phyloP scores from a whole-genome alignment of 2,329 filamentous ascomycete species.

The Aspergillus eucalypticola region DNA sequence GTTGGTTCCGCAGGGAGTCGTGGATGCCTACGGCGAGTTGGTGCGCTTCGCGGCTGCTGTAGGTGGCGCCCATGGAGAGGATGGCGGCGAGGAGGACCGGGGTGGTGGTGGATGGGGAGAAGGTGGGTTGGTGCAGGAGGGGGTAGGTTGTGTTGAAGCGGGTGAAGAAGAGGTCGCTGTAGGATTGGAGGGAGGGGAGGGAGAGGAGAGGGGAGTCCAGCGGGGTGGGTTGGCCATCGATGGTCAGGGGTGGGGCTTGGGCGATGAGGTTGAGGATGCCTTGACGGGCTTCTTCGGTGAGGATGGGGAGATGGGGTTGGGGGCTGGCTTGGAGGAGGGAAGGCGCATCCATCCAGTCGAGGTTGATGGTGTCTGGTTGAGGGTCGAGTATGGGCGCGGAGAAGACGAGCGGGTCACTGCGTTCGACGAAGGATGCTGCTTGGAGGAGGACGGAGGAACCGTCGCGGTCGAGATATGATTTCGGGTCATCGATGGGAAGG shows the following conservation, averaged over 20 bases:
- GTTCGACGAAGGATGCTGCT: constrained; percentile 27
- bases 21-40: constrained; percentile 64
- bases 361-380: background rate
- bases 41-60: constrained; percentile 60
- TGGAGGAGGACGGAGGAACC: constrained; percentile 27
- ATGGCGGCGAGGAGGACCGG: constrained; percentile 57
- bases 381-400: background rate
- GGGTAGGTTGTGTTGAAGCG: constrained; percentile 64
- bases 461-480: constrained; percentile 8
- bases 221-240: constrained; percentile 51
- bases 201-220: constrained; percentile 55
- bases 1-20: constrained; percentile 59
- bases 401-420: background rate
- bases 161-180: constrained; percentile 61
- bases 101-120: constrained; percentile 53
- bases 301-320: constrained; percentile 20
- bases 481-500: background rate
- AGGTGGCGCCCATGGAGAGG: constrained; percentile 62
- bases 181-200: constrained; percentile 54
- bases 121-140: constrained; percentile 60
- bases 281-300: constrained; percentile 37
- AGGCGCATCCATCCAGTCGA: constrained; percentile 33
- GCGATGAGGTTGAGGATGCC: constrained; percentile 54
- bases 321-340: constrained; percentile 13
- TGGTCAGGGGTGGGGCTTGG: constrained; percentile 50